Percentiles rank a stretch among this genome's conserved stretches.
Conservation (phyloP, 768 basidiomycete species). For the Suillus brevipes region DNA sequence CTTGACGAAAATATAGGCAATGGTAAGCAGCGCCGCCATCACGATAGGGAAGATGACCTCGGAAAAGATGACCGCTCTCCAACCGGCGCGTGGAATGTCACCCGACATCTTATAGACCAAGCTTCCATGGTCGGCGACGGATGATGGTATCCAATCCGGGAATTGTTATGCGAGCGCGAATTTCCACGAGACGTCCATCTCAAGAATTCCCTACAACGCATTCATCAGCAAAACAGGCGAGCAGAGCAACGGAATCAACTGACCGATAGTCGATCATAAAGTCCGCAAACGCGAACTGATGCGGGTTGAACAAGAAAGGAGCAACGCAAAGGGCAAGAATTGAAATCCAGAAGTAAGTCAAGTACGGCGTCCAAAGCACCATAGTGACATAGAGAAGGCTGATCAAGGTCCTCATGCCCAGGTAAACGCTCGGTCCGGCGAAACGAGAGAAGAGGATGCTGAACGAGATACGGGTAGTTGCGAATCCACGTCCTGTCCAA, state of each 20-base stretch:
- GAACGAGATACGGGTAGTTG: constrained; percentile 93
- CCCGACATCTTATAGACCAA: constrained; percentile 96
- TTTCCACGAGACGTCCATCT: constrained; percentile 99
- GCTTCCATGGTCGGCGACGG: constrained; percentile 90
- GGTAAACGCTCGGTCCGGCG: constrained; percentile 96
- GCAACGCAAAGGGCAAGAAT: constrained; percentile 89
- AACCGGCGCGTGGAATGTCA: constrained; percentile 90
- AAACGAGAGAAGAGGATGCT: constrained; percentile 96
- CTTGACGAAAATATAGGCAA: constrained; percentile 92
- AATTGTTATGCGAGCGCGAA: constrained; percentile 94
- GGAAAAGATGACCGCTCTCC: constrained; percentile 86
- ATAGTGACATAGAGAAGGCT: constrained; percentile 94
- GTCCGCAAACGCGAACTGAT: constrained; percentile 96
- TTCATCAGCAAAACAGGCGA: background rate
- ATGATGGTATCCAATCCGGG: constrained; percentile 99
- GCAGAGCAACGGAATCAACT: constrained; percentile 23
- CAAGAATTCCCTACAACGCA: constrained; percentile 77
- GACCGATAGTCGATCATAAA: constrained; percentile 95
- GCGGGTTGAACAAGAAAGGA: constrained; percentile 99
- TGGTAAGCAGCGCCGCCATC: constrained; percentile 83
- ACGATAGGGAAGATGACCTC: constrained; percentile 85
- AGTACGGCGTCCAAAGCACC: constrained; percentile 85
- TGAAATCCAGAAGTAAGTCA: constrained; percentile 98
- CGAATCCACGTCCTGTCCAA: constrained; percentile 98
- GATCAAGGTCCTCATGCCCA: constrained; percentile 91